phyloP scores from a whole-genome alignment of 2,329 filamentous ascomycete genomes.

The Epichloe uncinata region DNA sequence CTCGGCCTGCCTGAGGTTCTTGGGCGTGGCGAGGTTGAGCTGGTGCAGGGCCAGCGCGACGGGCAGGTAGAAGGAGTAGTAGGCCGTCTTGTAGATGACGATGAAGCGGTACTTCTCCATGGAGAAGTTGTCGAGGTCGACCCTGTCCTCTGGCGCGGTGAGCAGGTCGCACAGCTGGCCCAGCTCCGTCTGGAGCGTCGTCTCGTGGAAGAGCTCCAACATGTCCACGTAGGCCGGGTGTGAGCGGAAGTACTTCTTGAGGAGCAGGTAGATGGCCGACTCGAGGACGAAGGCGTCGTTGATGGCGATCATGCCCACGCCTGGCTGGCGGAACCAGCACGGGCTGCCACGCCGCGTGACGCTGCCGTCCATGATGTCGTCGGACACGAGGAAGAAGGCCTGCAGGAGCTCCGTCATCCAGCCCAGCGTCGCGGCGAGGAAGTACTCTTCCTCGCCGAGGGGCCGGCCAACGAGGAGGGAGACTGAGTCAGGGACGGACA shows the following conservation, averaged over 20 bases:
- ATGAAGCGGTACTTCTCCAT: conserved; percentile 95
- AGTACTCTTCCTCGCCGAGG: conserved; percentile 73
- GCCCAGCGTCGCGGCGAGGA: conserved; percentile 73
- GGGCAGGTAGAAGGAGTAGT: conserved; percentile 98
- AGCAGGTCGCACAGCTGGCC: conserved; percentile 91
- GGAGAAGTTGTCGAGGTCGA: conserved; percentile 91
- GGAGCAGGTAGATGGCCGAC: conserved; percentile 72
- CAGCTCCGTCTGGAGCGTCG: conserved; percentile 85
- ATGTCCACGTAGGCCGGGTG: conserved; percentile 85
- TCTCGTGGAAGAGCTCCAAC: conserved; percentile 92
- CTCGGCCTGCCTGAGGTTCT: conserved; percentile 80
- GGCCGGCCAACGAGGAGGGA: conserved; percentile 61
- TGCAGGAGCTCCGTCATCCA: conserved; percentile 98
- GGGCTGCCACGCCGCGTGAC: conserved; percentile 89
- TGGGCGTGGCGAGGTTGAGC: conserved; percentile 68
- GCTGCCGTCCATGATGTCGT: conserved; percentile 96
- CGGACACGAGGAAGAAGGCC: conserved; percentile 95
- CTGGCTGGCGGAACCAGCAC: conserved; percentile 88
- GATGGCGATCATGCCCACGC: conserved; percentile 92
- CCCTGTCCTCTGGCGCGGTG: conserved; percentile 86
- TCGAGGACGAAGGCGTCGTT: conserved; percentile 98
- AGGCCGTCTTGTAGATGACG: conserved; percentile 98
- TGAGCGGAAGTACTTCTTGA: conserved; percentile 85
- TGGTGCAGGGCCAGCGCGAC: conserved; percentile 83
- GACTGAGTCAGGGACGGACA: conserved; percentile 89